Evolutionary conservation across 2,329 filamentous ascomycete genomes (phyloP), one percentile per base, ranked within the genome.

Genomic region (Malbranchea cinnamomea): DNA sequence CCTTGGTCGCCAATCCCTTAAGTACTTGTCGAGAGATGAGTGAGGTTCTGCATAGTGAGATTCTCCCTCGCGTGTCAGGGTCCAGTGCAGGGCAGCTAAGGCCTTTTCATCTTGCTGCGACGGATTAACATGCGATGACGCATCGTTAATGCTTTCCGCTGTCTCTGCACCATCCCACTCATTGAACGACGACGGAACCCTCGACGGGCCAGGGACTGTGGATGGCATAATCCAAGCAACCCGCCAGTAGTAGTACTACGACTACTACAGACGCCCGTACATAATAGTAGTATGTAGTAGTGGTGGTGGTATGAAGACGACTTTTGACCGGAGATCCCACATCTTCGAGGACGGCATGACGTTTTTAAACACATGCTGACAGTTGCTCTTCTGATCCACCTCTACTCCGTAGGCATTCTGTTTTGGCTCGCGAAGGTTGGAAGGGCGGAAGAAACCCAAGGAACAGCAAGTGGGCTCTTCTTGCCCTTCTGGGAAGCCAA

Each of bases 11-110:
- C 78, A 77, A 41, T 78, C 69, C 19, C 69, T 68, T 52, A 82
- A 71, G 44, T 83, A 82, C 11, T 68, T 57, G 25, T 68, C 68
- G 6, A 82, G 64, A 19, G 75, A 65, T 31, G 81, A 81, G 8
- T 71, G 74, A 1, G 49, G 49, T 25, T 53, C 49, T 4, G 47
- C 19, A 32, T 52, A 50, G 10, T 33, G 27, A 13, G 33, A 40
- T 4, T 25, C 34, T 10, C 35, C 34, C 1, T 32, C 31, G 13
- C 30, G 39, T 10, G 49, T 53, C 30, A 53, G 26, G 3, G 44
- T 47, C 5, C 38, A 45, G 37, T 51, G 49, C 14, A 53, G 48
- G 12, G 48, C 35, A 5, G 43, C 48, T 28, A 53, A 43, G 7
- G 40, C 44, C 35, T 47, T 37, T 26, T 49, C 49, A 26, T 53